phyloP scores from a whole-genome alignment of 1,284 basidiomycete species.

The Hortiboletus rubellus region DNA sequence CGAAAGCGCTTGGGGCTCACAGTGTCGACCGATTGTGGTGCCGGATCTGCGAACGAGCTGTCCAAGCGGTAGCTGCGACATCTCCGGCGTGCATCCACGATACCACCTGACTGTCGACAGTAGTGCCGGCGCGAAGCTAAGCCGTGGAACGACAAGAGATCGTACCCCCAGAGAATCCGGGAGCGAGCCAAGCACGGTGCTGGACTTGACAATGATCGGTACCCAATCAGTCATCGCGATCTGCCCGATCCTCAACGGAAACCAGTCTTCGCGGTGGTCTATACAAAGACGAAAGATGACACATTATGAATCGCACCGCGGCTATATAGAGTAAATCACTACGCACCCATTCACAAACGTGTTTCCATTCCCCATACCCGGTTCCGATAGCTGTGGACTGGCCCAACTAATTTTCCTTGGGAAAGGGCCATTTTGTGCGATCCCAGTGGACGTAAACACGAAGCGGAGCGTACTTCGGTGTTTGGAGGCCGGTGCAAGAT shows the following conservation, averaged over 20 bases:
- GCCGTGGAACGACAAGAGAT: not conserved
- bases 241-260: constrained; percentile 31
- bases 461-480: constrained; percentile 16
- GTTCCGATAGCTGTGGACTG: constrained; percentile 16
- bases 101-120: not conserved
- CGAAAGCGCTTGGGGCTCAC: not conserved
- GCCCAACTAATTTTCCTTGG: constrained; percentile 27
- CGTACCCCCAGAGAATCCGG: not conserved
- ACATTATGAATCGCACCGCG: too few species aligned
- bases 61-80: not conserved
- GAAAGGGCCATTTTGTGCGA: constrained; percentile 22
- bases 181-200: constrained; percentile 18
- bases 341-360: constrained; percentile 27
- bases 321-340: not conserved
- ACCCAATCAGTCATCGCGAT: constrained; percentile 31
- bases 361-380: constrained; percentile 37
- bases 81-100: not conserved
- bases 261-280: constrained; percentile 26
- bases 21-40: not conserved
- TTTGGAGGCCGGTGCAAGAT: constrained; percentile 30
- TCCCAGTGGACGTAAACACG: constrained; percentile 37
- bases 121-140: accelerated
- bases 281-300: not conserved
- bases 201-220: constrained; percentile 33
- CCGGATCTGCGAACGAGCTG: not conserved